A percentile compares a stretch with the other conserved stretches of the same genome.
These are phyloP conservation scores for Chlamydomonas incerta DNA, from an alignment of 139 green algal genomes.

Conservation along the genomic window DNA sequence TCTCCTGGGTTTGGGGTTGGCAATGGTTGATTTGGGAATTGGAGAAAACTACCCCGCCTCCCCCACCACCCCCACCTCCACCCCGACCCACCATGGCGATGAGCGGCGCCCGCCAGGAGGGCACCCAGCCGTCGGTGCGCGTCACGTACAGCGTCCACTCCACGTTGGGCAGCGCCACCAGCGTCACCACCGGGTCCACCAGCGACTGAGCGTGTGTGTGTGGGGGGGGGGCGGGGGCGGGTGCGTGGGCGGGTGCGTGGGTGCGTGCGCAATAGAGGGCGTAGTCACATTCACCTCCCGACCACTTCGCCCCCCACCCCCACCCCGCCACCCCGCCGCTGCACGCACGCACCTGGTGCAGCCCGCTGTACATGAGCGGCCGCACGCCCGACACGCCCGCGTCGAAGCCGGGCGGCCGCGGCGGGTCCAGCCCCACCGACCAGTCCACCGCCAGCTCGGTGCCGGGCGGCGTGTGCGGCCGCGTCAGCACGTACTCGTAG, in stretches of 20 bases:
- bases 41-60: too few species aligned
- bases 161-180: conserved; percentile 36
- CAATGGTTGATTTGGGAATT: too few species aligned
- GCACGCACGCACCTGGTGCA: neutral
- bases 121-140: conserved; percentile 29
- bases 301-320: too few species aligned
- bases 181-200: conserved; percentile 2
- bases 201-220: neutral
- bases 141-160: conserved; percentile 42
- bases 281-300: too few species aligned
- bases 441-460: conserved; percentile 35
- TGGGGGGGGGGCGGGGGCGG: neutral
- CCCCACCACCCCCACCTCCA: neutral
- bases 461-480: neutral
- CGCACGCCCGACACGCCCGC: neutral
- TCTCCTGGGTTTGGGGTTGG: too few species aligned
- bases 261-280: too few species aligned
- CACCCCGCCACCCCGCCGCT: too few species aligned
- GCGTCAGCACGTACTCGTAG: conserved; percentile 33
- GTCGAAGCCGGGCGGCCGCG: conserved; percentile 13
- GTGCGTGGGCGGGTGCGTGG: too few species aligned
- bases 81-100: conserved; percentile 21
- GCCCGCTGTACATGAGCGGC: conserved; percentile 34
- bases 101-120: conserved; percentile 18
- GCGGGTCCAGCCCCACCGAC: neutral